Percentiles rank a stretch among this genome's conserved stretches.
These are phyloP conservation scores for Fusarium sublunatum DNA, from an alignment of 2,329 filamentous ascomycete species.

Conservation along the genomic window DNA sequence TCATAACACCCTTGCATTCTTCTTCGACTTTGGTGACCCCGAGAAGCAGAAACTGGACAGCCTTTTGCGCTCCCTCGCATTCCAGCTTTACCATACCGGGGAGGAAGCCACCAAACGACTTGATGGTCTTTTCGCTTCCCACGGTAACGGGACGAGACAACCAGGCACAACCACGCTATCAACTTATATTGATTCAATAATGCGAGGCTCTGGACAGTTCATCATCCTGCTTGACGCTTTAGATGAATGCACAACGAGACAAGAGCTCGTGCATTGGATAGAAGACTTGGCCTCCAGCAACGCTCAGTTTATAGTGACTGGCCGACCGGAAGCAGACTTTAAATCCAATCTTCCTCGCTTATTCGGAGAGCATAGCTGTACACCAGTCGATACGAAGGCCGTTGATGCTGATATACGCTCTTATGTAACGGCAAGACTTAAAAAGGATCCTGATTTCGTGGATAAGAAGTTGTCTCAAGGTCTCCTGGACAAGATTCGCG, in stretches of 20 bases:
- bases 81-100: neutral
- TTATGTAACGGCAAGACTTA: conserved; percentile 24
- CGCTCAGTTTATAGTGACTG: conserved; percentile 25
- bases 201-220: conserved; percentile 20
- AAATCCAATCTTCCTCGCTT: conserved; percentile 1
- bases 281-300: conserved; percentile 11
- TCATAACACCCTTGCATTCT: conserved; percentile 18
- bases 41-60: conserved; percentile 33
- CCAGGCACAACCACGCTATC: conserved; percentile 1
- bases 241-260: conserved; percentile 38
- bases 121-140: neutral
- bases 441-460: conserved; percentile 30
- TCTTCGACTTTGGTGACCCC: conserved; percentile 40
- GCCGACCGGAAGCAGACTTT: conserved; percentile 38
- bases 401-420: conserved; percentile 35
- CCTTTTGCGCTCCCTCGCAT: conserved; percentile 27
- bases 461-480: conserved; percentile 23
- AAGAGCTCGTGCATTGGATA: conserved; percentile 37
- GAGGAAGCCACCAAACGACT: neutral
- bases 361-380: conserved; percentile 32
- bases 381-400: conserved; percentile 26
- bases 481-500: conserved; percentile 18
- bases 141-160: neutral
- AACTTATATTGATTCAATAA: conserved; percentile 27
- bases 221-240: conserved; percentile 40